A percentile compares a stretch with the other conserved stretches of the same genome.
Conservation (phyloP, 2,329 filamentous ascomycete species). For the Curvularia sp. region DNA sequence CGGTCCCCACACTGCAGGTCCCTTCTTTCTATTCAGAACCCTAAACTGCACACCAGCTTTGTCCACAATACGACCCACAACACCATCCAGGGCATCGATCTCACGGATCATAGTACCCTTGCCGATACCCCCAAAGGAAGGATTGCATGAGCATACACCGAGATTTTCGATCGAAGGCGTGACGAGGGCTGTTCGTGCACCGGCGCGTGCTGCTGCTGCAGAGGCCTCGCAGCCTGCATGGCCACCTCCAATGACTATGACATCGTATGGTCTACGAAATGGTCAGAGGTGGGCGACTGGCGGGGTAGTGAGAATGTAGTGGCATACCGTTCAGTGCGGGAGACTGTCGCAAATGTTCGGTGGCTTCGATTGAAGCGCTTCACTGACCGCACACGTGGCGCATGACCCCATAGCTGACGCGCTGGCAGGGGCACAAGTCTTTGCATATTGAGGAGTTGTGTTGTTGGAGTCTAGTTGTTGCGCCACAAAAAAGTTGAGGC, state of each 20-base stretch:
- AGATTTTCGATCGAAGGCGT: conserved; percentile 89
- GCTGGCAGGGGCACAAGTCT: conserved; percentile 39
- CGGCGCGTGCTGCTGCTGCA: conserved; percentile 85
- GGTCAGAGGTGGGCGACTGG: conserved; percentile 24
- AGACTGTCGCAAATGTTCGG: conserved; percentile 56
- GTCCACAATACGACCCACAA: conserved; percentile 88
- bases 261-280: conserved; percentile 75
- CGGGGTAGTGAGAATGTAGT: not conserved
- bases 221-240: conserved; percentile 96
- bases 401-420: conserved; percentile 57
- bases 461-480: conserved; percentile 9
- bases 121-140: conserved; percentile 96
- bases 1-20: conserved; percentile 95
- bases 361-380: conserved; percentile 42
- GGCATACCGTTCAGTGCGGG: conserved; percentile 44
- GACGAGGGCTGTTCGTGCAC: conserved; percentile 86
- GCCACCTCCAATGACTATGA: conserved; percentile 93
- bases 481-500: conserved; percentile 22
- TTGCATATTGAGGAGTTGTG: conserved; percentile 31
- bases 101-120: conserved; percentile 97
- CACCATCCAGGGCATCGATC: conserved; percentile 90
- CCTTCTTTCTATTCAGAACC: conserved; percentile 85
- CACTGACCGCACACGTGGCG: conserved; percentile 55
- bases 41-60: conserved; percentile 95
- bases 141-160: conserved; percentile 95